These are phyloP conservation scores for Cerrena zonata DNA, from an alignment of 1,284 basidiomycete species.

Conservation along the genomic window DNA sequence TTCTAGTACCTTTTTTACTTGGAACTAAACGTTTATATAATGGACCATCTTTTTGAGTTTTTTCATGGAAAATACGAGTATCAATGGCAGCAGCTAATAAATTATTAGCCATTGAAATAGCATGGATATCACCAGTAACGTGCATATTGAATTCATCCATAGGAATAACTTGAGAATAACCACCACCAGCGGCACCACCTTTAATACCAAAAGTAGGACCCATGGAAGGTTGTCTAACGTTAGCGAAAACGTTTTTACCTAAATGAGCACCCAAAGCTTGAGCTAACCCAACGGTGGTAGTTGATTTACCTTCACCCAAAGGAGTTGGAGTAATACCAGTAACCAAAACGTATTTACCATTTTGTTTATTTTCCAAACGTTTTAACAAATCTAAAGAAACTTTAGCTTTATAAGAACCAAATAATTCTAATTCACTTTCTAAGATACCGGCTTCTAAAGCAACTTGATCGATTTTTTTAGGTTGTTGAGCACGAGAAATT, in stretches of 20 bases:
- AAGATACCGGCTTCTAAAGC: constrained; percentile 87
- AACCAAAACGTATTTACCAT: constrained; percentile 97
- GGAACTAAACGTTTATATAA: constrained; percentile 92
- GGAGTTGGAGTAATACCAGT: constrained; percentile 93
- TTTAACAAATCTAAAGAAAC: constrained; percentile 87
- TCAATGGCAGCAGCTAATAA: constrained; percentile 93
- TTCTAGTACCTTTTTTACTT: constrained; percentile 88
- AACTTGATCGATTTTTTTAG: constrained; percentile 82
- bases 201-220: constrained; percentile 99
- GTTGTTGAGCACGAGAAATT: constrained; percentile 91
- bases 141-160: constrained; percentile 99
- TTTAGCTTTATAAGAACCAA: constrained; percentile 97
- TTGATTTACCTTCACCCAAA: constrained; percentile 97
- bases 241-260: constrained; percentile 89
- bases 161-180: constrained; percentile 97
- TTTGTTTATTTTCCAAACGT: constrained; percentile 77
- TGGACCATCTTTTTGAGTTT: constrained; percentile 91
- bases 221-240: constrained; percentile 97
- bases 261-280: constrained; percentile 96
- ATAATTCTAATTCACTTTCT: constrained; percentile 85
- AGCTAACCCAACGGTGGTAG: constrained; percentile 94
- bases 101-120: constrained; percentile 97
- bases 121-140: constrained; percentile 96
- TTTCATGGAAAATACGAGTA: constrained; percentile 97
- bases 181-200: constrained; percentile 96